Conservation (phyloP, 2,329 filamentous ascomycete species). For the Aspergillus fumigatiaffinis region DNA sequence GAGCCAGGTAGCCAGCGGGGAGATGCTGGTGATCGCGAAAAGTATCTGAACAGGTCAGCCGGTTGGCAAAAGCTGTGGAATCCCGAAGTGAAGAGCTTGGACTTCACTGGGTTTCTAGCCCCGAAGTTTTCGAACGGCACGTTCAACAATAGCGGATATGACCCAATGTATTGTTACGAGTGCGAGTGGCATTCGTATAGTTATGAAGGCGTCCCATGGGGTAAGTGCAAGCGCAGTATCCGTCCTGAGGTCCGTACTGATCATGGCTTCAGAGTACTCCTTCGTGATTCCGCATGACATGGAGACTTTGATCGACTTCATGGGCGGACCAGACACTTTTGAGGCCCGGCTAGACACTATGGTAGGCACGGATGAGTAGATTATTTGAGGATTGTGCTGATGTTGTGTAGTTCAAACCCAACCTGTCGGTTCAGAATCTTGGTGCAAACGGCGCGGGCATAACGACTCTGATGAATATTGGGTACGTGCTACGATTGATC, state of each 20-base stretch:
- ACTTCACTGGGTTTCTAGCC: slow-evolving; percentile 54
- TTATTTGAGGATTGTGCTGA: not conserved
- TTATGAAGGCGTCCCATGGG: slow-evolving; percentile 60
- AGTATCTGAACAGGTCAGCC: slow-evolving; percentile 60
- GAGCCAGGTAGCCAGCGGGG: slow-evolving; percentile 51
- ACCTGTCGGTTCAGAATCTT: slow-evolving; percentile 25
- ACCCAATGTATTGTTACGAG: slow-evolving; percentile 55
- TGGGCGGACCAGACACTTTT: slow-evolving; percentile 54
- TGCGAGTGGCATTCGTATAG: slow-evolving; percentile 63
- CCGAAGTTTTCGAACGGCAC: slow-evolving; percentile 50
- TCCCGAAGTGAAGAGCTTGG: slow-evolving; percentile 51
- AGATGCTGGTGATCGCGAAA: slow-evolving; percentile 46
- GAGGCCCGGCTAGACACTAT: slow-evolving; percentile 57
- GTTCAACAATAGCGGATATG: slow-evolving; percentile 43
- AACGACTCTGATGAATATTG: slow-evolving; percentile 56
- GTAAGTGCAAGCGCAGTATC: slow-evolving; percentile 13
- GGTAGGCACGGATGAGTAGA: slow-evolving; percentile 12
- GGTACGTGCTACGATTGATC: slow-evolving; percentile 11
- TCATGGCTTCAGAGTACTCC: slow-evolving; percentile 46
- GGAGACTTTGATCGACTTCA: slow-evolving; percentile 49
- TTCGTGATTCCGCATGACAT: slow-evolving; percentile 67
- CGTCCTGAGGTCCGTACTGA: not conserved
- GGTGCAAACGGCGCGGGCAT: slow-evolving; percentile 30
- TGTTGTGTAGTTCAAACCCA: slow-evolving; percentile 41
- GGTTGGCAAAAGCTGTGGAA: slow-evolving; percentile 74